phyloP scores from a whole-genome alignment of 2,329 filamentous ascomycete species.

The Sordariomycetes sp. region DNA sequence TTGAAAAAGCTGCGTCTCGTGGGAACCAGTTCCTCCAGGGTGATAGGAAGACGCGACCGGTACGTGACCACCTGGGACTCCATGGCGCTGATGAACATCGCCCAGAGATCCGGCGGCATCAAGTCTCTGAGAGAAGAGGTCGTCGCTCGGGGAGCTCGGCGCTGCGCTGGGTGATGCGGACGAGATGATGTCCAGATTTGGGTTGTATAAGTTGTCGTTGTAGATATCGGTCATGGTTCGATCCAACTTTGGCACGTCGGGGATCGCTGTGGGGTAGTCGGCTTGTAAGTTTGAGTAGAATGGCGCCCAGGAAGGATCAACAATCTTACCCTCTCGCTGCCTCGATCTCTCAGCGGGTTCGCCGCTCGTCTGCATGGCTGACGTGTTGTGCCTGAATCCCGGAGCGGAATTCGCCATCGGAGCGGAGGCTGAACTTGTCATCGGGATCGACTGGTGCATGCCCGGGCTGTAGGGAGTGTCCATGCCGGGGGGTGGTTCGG shows the following conservation, averaged over 20 bases:
- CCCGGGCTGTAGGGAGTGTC: not conserved
- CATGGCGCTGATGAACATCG: not conserved
- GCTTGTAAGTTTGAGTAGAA: not conserved
- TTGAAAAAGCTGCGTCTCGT: not conserved
- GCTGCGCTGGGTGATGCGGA: conserved; percentile 34
- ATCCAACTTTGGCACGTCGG: conserved; percentile 62
- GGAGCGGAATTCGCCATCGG: not conserved
- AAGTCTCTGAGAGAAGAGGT: conserved; percentile 64
- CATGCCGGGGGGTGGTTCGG: not conserved
- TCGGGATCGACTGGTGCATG: not conserved
- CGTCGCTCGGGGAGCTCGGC: conserved; percentile 28
- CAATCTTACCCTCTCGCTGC: not conserved
- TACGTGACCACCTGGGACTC: not conserved
- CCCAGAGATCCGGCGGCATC: conserved; percentile 45
- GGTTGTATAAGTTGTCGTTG: conserved; percentile 75
- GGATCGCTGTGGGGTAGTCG: not conserved
- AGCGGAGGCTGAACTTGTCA: not conserved
- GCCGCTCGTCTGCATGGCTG: not conserved
- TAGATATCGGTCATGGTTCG: conserved; percentile 80
- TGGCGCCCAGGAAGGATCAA: not conserved
- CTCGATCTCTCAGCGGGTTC: not conserved
- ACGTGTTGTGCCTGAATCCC: not conserved
- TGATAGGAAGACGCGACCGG: not conserved
- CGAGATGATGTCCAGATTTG: conserved; percentile 48
- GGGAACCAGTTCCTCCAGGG: not conserved